phyloP scores from a whole-genome alignment of 805 yeast genomes.

The Lipomyces mesembrius region DNA sequence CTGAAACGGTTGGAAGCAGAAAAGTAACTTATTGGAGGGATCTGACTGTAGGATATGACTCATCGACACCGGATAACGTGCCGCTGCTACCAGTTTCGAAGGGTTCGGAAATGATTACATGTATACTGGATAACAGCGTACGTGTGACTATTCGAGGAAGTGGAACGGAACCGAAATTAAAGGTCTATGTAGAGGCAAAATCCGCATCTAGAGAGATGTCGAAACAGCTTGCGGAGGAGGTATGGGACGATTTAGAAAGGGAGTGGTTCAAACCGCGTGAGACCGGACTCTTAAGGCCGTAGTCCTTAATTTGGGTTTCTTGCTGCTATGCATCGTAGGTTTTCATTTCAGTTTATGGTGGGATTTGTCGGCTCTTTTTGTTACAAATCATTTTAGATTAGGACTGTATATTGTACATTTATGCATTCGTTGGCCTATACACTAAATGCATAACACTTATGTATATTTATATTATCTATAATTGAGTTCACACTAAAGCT shows the following conservation, averaged over 20 bases:
- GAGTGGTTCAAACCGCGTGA: conserved; percentile 74
- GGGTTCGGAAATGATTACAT: conserved; percentile 85
- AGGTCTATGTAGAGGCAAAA: conserved; percentile 84
- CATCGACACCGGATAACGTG: conserved; percentile 58
- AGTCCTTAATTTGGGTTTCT: background rate
- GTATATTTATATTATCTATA: background rate
- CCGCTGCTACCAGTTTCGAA: conserved; percentile 76
- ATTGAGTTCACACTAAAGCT: background rate
- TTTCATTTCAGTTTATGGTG: background rate
- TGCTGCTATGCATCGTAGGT: background rate
- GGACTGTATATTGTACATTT: conserved; percentile 1
- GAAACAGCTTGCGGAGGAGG: conserved; percentile 55
- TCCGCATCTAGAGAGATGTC: conserved; percentile 51
- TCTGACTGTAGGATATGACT: conserved; percentile 79
- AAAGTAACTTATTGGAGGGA: conserved; percentile 75
- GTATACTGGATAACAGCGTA: conserved; percentile 54
- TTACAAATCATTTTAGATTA: background rate
- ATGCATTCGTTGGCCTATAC: background rate
- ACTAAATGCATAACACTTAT: background rate
- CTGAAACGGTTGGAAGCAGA: conserved; percentile 60
- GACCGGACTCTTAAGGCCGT: conserved; percentile 47
- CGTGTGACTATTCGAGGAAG: conserved; percentile 90
- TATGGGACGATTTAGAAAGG: conserved; percentile 70
- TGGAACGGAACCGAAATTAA: conserved; percentile 95
- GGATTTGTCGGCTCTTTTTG: background rate